A percentile compares a stretch with the other conserved stretches of the same genome.
These are phyloP conservation scores for Ceratocystis colombiana DNA, from an alignment of 2,329 filamentous ascomycete genomes.

Conservation along the genomic window DNA sequence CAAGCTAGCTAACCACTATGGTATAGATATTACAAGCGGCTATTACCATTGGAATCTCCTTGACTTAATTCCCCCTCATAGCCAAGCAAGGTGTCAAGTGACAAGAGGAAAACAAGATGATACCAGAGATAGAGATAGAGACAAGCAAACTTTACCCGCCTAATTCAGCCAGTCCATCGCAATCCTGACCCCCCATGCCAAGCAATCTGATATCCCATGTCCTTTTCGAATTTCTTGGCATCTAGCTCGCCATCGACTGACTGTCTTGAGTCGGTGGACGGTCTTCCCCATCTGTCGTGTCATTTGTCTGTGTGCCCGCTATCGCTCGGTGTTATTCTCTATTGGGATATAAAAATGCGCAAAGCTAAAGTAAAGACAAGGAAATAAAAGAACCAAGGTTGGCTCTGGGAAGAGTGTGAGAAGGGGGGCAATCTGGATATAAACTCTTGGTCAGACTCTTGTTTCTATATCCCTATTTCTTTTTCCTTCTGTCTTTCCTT, in stretches of 20 bases:
- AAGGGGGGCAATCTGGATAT: not conserved
- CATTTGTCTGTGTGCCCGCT: not conserved
- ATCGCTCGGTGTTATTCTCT: slow-evolving; percentile 11
- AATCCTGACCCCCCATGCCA: not conserved
- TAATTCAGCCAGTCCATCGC: not conserved
- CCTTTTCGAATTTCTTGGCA: slow-evolving; percentile 5
- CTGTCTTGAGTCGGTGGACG: not conserved
- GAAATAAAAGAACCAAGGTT: not conserved
- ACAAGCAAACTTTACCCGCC: too few relatives aligned
- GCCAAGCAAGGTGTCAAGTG: too few relatives aligned
- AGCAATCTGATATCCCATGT: slow-evolving; percentile 12
- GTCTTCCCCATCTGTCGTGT: not conserved
- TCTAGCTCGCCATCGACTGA: slow-evolving; percentile 10
- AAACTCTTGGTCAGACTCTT: not conserved
- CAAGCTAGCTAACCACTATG: too few relatives aligned
- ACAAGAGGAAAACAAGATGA: too few relatives aligned
- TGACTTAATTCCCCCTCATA: too few relatives aligned
- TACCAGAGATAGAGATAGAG: too few relatives aligned
- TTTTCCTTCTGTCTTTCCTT: not conserved
- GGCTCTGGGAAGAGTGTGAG: not conserved
- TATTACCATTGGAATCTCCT: too few relatives aligned
- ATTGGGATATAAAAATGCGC: not conserved
- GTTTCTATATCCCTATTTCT: not conserved
- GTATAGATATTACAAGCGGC: too few relatives aligned
- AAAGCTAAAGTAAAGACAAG: not conserved